Percentiles rank a stretch among this genome's conserved stretches.
Evolutionary conservation across 768 basidiomycete species (phyloP).

Genomic region (Tulasnella sp.): DNA sequence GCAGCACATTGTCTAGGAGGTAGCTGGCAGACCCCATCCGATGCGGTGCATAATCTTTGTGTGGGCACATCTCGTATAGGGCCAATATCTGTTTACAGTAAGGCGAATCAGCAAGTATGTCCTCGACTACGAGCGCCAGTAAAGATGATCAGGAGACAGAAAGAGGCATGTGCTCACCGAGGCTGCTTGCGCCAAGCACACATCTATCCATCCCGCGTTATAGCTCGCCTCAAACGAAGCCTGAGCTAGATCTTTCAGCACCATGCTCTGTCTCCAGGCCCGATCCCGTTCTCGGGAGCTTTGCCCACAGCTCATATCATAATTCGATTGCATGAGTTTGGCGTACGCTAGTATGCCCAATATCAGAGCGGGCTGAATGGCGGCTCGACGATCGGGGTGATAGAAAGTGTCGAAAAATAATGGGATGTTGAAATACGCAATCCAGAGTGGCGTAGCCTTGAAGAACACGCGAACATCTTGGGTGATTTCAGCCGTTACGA

Average conservation of each 20-base stretch:
- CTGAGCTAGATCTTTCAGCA: constrained; percentile 15
- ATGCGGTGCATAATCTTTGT: neutral
- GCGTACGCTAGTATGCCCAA: constrained; percentile 14
- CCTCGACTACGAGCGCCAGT: too few species aligned
- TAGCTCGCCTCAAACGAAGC: constrained; percentile 13
- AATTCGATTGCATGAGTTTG: constrained; percentile 8
- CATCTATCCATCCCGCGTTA: constrained; percentile 16
- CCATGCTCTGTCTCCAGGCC: neutral
- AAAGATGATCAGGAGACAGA: too few species aligned
- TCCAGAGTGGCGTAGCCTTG: constrained; percentile 5
- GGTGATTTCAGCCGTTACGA: neutral
- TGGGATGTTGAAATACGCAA: constrained; percentile 16
- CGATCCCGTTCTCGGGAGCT: constrained; percentile 6
- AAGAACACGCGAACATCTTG: neutral
- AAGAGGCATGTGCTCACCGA: neutral
- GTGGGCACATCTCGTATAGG: constrained; percentile 14
- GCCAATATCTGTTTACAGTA: constrained; percentile 1
- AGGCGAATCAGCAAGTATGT: neutral
- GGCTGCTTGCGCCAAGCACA: constrained; percentile 15
- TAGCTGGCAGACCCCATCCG: neutral
- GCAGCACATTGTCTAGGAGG: constrained; percentile 12
- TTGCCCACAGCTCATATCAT: constrained; percentile 7
- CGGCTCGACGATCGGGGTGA: constrained; percentile 3
- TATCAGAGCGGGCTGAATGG: constrained; percentile 13
- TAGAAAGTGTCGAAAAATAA: constrained; percentile 15